Conservation (phyloP, 164 flowering plant species). For the Aristolochia fimbriata region DNA sequence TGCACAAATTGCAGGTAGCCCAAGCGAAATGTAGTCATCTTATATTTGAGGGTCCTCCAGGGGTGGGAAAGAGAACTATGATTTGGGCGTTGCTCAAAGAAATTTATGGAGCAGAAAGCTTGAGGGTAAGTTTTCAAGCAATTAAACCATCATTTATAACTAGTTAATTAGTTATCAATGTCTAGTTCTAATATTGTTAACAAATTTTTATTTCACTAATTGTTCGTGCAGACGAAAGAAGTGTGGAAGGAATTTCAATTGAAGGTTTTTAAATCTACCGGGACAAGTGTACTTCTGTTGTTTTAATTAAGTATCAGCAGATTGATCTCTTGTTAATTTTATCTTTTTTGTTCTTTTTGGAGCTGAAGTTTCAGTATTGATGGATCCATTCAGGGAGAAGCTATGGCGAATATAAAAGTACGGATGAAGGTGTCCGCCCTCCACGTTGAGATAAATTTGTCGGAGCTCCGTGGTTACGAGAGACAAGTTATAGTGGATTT, state of each 20-base stretch:
- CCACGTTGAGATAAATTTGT: constrained; percentile 51
- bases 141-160: not conserved
- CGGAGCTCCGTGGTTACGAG: constrained; percentile 57
- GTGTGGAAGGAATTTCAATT: constrained; percentile 31
- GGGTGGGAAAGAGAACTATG: constrained; percentile 77
- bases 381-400: constrained; percentile 41
- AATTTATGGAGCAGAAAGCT: constrained; percentile 31
- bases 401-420: constrained; percentile 27
- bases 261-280: constrained; percentile 27
- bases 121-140: constrained; percentile 24
- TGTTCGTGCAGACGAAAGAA: constrained; percentile 31
- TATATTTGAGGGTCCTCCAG: constrained; percentile 62
- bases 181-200: not conserved
- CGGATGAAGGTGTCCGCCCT: constrained; percentile 33
- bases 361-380: not conserved
- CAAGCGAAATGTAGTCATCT: constrained; percentile 30
- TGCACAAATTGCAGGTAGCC: constrained; percentile 20
- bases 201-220: constrained; percentile 1
- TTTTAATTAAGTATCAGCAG: too few species aligned
- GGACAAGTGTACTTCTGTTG: too few species aligned
- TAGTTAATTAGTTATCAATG: not conserved
- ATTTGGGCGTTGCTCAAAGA: constrained; percentile 48
- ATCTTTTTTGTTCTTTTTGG: not conserved
- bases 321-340: not conserved
- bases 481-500: constrained; percentile 49